Evolutionary conservation across 2,329 filamentous ascomycete species (phyloP).

Genomic region (Penicillium digitatum): DNA sequence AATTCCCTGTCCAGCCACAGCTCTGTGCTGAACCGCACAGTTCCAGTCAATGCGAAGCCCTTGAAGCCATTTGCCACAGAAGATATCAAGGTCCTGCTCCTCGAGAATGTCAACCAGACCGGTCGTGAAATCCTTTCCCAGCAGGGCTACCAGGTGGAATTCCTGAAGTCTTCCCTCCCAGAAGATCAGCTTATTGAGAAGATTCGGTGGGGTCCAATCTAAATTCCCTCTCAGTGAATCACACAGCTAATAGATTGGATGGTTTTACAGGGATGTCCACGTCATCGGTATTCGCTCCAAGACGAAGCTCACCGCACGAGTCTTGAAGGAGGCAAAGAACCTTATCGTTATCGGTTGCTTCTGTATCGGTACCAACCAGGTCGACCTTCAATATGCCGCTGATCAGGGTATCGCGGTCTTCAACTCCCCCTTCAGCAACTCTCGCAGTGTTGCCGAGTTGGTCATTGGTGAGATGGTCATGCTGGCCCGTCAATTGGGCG

Average conservation of each 20-base stretch:
- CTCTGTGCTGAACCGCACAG: constrained; percentile 42
- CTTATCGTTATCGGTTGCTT: constrained; percentile 96
- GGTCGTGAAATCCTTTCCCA: constrained; percentile 74
- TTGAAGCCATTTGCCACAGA: constrained; percentile 93
- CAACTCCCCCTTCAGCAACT: constrained; percentile 98
- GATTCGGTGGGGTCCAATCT: constrained; percentile 65
- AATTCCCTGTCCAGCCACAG: constrained; percentile 67
- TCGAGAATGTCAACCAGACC: constrained; percentile 94
- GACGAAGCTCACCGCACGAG: constrained; percentile 83
- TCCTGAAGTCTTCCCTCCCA: constrained; percentile 79
- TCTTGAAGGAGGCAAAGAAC: constrained; percentile 86
- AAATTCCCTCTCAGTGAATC: background rate
- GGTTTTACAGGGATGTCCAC: constrained; percentile 69
- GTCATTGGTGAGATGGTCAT: constrained; percentile 92
- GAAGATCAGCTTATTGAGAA: constrained; percentile 96
- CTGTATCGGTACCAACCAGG: constrained; percentile 83
- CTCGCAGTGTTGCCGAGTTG: constrained; percentile 90
- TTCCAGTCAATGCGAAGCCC: constrained; percentile 59
- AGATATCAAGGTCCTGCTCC: constrained; percentile 90
- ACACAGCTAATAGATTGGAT: background rate
- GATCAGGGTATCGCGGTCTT: constrained; percentile 80
- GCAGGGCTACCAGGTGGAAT: constrained; percentile 96
- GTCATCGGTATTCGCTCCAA: constrained; percentile 98
- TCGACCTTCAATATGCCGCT: constrained; percentile 45
- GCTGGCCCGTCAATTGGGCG: constrained; percentile 85